Evolutionary conservation across 129 eudicot species (phyloP), one percentile per base, ranked within the genome.

Genomic region (Heracleum sosnowskyi): DNA sequence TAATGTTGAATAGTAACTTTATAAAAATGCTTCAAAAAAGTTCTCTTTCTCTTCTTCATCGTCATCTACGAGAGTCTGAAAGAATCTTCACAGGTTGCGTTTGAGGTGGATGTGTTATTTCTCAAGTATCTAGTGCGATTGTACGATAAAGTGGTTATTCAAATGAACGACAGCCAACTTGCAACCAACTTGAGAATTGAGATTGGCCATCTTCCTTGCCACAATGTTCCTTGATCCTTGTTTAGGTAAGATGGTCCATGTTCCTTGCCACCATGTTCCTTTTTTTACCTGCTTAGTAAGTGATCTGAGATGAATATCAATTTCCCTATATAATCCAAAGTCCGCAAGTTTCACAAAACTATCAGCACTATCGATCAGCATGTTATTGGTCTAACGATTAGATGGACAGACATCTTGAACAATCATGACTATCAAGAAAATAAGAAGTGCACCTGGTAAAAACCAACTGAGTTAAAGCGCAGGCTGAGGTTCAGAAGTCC

Each of bases 391-490:
- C n/a, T n/a, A n/a, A n/a, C n/a, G n/a, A n/a, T n/a, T n/a, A n/a
- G n/a, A n/a, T n/a, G n/a, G n/a, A n/a, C n/a, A n/a, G n/a, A n/a
- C n/a, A n/a, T n/a, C n/a, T n/a, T n/a, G n/a, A n/a, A n/a, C n/a
- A n/a, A n/a, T n/a, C n/a, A 35, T 35, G 4, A 35, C 4, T 35
- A 35, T 35, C 1, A 35, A 4, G 37, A 42, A 42, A 42, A 10
- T 10, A 8, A 11, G 46, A 42, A 42, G 46, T 42, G 46, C 46
- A 92, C 97, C 96, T 90, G 96, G 83, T 92, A 92, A 82, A 92
- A 92, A 66, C 96, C 97, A 85, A 92, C 97, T 77, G 97, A 92
- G 80, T 92, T 92, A 86, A 92, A 90, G 53, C 97, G 96, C 79
- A 92, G 82, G 75, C 96, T 90, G 63, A 93, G 98, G 82, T 93